A percentile compares a stretch with the other conserved stretches of the same genome.
These are phyloP conservation scores for Pleurostoma richardsiae DNA, from an alignment of 2,329 filamentous ascomycete species.

Conservation along the genomic window DNA sequence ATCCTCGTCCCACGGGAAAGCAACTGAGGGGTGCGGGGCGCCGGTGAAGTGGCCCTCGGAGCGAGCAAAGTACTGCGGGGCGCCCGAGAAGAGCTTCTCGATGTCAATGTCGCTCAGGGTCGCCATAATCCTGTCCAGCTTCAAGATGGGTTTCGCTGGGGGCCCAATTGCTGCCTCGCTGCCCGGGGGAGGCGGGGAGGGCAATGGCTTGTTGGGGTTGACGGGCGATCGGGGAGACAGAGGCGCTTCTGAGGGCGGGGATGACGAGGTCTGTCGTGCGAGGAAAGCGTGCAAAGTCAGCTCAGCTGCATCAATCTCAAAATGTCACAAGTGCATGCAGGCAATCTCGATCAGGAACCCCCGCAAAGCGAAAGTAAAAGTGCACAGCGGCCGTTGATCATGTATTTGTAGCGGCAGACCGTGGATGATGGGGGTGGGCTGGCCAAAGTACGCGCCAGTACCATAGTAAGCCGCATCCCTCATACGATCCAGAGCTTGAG, in stretches of 20 bases:
- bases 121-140: constrained; percentile 54
- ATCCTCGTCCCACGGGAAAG: constrained; percentile 63
- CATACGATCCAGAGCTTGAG: too few species aligned
- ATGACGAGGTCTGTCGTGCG: constrained; percentile 13
- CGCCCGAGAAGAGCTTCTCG: constrained; percentile 69
- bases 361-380: too few species aligned
- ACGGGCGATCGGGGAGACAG: constrained; percentile 29
- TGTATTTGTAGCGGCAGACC: too few species aligned
- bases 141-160: constrained; percentile 39
- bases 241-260: constrained; percentile 12
- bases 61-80: constrained; percentile 64
- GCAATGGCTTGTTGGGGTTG: constrained; percentile 53
- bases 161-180: constrained; percentile 33
- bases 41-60: constrained; percentile 54
- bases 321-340: too few species aligned
- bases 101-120: constrained; percentile 55
- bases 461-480: too few species aligned
- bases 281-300: constrained; percentile 5
- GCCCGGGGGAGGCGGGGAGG: constrained; percentile 42
- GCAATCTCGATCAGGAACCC: too few species aligned
- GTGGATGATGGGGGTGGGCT: too few species aligned
- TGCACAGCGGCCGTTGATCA: too few species aligned
- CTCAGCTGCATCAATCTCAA: too few species aligned
- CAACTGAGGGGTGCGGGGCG: constrained; percentile 57
- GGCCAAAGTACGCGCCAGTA: too few species aligned